Base-by-base conservation (phyloP, 108 stramenopile species). In the Schizochytrium sp. region DNA sequence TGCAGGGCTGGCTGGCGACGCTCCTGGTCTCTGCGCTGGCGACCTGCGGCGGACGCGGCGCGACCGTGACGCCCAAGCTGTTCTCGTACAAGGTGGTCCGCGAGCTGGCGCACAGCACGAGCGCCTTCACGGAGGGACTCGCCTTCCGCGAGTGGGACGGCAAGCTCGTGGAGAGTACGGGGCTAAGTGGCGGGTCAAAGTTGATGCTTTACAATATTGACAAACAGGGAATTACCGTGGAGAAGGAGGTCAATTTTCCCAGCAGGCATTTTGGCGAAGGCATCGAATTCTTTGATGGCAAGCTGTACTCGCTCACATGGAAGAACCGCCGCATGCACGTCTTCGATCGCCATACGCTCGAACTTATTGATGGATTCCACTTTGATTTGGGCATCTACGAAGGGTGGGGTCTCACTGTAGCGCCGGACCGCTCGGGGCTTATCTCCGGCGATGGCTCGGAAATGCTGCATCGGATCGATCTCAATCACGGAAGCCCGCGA, bases 111-210 rank as follows among this genome's bases (percentile, higher is more conserved):
- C 76, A 83, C 76, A 25, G 23, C 25, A 28, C 45, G 51, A 47
- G 25, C n/a, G 76, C 76, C n/a, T 83, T 83, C 51, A 83, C 76
- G 51, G 76, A 83, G 28, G 76, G 76, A 16, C 76, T 83, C 2
- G 76, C n/a, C 48, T 83, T 83, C 76, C 19, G 76, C 23, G 76
- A 83, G 76, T 47, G 48, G 76, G 76, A 83, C 51, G 76, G 76
- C 76, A 53, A 53, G 51, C 45, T 83, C 25, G 48, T 83, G 18
- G 76, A 83, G 51, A 83, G 76, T 5, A 83, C 76, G 76, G 76
- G 76, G 45, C 76, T 83, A 0, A 12, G 51, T 45, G 76, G 76
- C 51, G 51, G 51, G 10, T 83, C 76, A 1, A 53, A 53, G 76
- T 45, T 83, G 14, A 69, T 69, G 8, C 41, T 69, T 3, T 69